phyloP scores from a whole-genome alignment of 1,284 basidiomycete species.

The Trichosporon ovoides region DNA sequence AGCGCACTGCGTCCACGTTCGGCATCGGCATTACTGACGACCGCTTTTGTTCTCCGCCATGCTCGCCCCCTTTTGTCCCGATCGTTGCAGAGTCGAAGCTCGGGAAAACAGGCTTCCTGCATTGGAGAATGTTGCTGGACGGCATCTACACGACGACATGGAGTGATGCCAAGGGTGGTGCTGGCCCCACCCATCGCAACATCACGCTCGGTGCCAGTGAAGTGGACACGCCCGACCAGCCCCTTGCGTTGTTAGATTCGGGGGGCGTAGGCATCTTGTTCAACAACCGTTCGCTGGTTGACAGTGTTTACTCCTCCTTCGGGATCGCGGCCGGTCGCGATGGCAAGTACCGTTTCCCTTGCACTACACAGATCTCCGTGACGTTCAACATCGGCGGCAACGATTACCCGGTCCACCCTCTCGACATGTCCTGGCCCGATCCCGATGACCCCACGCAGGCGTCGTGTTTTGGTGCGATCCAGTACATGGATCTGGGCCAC shows the following conservation, averaged over 20 bases:
- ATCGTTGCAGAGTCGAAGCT: constrained; percentile 40
- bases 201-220: constrained; percentile 31
- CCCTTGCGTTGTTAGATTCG: constrained; percentile 45
- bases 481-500: constrained; percentile 32
- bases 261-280: constrained; percentile 45
- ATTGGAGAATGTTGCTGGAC: constrained; percentile 39
- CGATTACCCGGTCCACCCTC: constrained; percentile 41
- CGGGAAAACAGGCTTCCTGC: constrained; percentile 39
- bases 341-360: constrained; percentile 44
- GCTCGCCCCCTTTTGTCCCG: constrained; percentile 34
- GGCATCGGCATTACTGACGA: constrained; percentile 38
- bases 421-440: constrained; percentile 46
- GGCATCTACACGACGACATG: constrained; percentile 30
- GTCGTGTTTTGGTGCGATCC: constrained; percentile 44
- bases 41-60: constrained; percentile 37
- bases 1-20: constrained; percentile 38
- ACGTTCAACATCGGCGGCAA: constrained; percentile 39
- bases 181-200: constrained; percentile 19
- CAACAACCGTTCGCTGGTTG: constrained; percentile 29
- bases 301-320: constrained; percentile 40
- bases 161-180: constrained; percentile 24
- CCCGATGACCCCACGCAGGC: constrained; percentile 31
- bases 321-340: constrained; percentile 35
- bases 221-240: constrained; percentile 27
- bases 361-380: constrained; percentile 38